A percentile compares a stretch with the other conserved stretches of the same genome.
Evolutionary conservation across 2,329 filamentous ascomycete genomes (phyloP).

Genomic region (Colletotrichum navitas): DNA sequence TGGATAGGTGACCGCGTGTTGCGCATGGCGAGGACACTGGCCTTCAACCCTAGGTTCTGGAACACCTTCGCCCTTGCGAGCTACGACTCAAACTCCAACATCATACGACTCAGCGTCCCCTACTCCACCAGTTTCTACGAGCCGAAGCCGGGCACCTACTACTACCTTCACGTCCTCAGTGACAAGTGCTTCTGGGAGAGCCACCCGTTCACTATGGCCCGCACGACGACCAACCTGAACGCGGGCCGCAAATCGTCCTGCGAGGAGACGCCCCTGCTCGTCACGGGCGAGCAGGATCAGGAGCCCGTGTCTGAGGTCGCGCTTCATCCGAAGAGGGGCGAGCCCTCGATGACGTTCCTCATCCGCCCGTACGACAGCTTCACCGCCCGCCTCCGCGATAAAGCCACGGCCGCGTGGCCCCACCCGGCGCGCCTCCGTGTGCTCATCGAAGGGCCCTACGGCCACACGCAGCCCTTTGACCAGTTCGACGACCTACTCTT

Average conservation of each 20-base stretch:
- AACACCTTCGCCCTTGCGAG: constrained; percentile 50
- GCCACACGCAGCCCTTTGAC: constrained; percentile 54
- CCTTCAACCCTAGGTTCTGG: constrained; percentile 56
- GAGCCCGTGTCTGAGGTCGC: constrained; percentile 33
- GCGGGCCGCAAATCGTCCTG: constrained; percentile 43
- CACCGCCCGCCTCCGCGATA: constrained; percentile 53
- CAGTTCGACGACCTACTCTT: constrained; percentile 57
- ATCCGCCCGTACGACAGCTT: constrained; percentile 61
- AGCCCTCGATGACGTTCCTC: constrained; percentile 55
- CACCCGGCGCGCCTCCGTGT: constrained; percentile 50
- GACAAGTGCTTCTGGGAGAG: constrained; percentile 60
- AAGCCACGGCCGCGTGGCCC: constrained; percentile 47
- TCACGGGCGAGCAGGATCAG: constrained; percentile 22
- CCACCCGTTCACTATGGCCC: constrained; percentile 63
- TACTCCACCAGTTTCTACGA: constrained; percentile 51
- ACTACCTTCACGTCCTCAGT: constrained; percentile 59
- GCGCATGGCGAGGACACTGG: constrained; percentile 57
- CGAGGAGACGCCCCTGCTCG: constrained; percentile 53
- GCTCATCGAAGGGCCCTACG: constrained; percentile 61
- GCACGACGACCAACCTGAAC: constrained; percentile 37
- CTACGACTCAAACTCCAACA: constrained; percentile 55
- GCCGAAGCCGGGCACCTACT: constrained; percentile 58
- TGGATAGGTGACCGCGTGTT: constrained; percentile 64
- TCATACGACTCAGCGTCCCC: constrained; percentile 57
- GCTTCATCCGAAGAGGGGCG: constrained; percentile 23